Evolutionary conservation across 805 yeast species (phyloP), one percentile per base, ranked within the genome.

Genomic region (Alloascoidea africana): DNA sequence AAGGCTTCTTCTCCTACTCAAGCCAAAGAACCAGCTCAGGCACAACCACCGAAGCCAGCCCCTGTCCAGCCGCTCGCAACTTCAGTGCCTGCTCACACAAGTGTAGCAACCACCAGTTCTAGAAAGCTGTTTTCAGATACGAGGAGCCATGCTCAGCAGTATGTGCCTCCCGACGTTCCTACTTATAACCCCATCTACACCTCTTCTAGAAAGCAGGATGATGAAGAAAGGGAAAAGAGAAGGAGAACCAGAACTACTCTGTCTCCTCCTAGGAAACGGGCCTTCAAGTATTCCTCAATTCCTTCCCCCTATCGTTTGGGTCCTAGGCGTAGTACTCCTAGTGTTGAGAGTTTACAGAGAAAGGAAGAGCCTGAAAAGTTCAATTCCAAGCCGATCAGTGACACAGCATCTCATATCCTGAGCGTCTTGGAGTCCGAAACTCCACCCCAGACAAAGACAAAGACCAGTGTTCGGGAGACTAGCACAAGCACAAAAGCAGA

Each of bases 201-300:
- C n/a, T 23, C 30, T 23, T n/a, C n/a, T n/a, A n/a, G n/a, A n/a
- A n/a, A n/a, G n/a, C n/a, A n/a, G n/a, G n/a, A n/a, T n/a, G n/a
- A n/a, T n/a, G n/a, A n/a, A n/a, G n/a, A n/a, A n/a, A n/a, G n/a
- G n/a, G n/a, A n/a, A n/a, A 23, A 23, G n/a, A 8, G 13, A 8
- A 8, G 13, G 13, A 8, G 13, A 23, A 23, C 13, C 13, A 23
- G 30, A 23, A 23, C 13, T 8, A 23, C 30, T n/a, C 8, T n/a
- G 13, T 23, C 30, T 8, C 30, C 30, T 23, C 13, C 8, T 8
- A 23, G n/a, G 30, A 23, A n/a, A 23, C 8, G 30, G n/a, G 8
- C 30, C n/a, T 23, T 23, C n/a, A 23, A 23, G n/a, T 23, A 23
- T 23, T 23, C 30, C n/a, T 23, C 30, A 23, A 23, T 23, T n/a